Evolutionary conservation across 768 basidiomycete genomes (phyloP).

Genomic region (Xerocomellus intermedius): DNA sequence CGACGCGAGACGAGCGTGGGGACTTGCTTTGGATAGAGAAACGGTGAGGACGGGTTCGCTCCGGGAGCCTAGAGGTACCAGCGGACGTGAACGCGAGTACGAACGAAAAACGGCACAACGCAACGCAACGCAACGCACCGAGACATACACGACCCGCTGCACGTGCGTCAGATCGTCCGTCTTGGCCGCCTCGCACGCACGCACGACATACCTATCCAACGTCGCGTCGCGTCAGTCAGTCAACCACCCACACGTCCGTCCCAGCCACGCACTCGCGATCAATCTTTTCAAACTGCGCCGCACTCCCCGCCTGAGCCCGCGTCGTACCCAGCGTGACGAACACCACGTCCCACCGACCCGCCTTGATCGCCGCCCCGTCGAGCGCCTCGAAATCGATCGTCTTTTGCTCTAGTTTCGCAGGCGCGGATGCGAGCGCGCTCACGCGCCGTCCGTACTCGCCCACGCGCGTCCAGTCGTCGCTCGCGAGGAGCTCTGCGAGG

Average conservation of each 20-base stretch:
- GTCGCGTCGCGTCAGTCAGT: not conserved
- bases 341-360: constrained; percentile 70
- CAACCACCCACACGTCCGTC: too few relatives aligned
- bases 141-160: constrained; percentile 71
- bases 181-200: constrained; percentile 66
- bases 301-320: constrained; percentile 56
- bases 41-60: constrained; percentile 47
- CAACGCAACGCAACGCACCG: too few relatives aligned
- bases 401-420: constrained; percentile 53
- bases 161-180: constrained; percentile 39
- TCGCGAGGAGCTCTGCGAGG: constrained; percentile 59
- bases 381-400: constrained; percentile 68
- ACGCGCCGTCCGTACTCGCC: constrained; percentile 70
- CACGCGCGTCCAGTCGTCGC: constrained; percentile 53
- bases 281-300: constrained; percentile 69
- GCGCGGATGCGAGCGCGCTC: constrained; percentile 27
- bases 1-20: too few relatives aligned
- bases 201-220: constrained; percentile 61
- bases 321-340: constrained; percentile 77
- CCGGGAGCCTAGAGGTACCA: constrained; percentile 41
- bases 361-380: constrained; percentile 47
- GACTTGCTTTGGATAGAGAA: constrained; percentile 51
- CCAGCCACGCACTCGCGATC: constrained; percentile 74
- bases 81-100: too few relatives aligned
- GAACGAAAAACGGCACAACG: too few relatives aligned